phyloP scores from a whole-genome alignment of 2,329 filamentous ascomycete species.

The Eurotiales sp. region DNA sequence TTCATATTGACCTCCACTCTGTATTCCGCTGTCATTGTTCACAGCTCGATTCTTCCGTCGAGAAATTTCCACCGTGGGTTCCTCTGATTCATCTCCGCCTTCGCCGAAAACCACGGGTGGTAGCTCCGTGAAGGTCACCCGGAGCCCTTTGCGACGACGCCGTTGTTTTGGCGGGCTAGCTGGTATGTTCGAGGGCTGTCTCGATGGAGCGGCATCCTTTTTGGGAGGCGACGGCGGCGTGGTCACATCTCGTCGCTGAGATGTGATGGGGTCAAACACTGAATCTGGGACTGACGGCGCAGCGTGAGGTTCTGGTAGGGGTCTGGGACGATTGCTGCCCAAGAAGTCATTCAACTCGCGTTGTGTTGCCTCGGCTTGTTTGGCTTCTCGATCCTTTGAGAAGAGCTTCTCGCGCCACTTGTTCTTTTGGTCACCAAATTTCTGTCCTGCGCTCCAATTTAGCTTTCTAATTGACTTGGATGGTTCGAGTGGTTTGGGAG shows the following conservation, averaged over 20 bases:
- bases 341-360: slow-evolving; percentile 56
- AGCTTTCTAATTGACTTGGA: slow-evolving; percentile 13
- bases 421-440: slow-evolving; percentile 23
- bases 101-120: slow-evolving; percentile 81
- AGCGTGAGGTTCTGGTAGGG: slow-evolving; percentile 22
- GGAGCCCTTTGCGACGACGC: slow-evolving; percentile 61
- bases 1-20: slow-evolving; percentile 6
- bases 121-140: slow-evolving; percentile 69
- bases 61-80: slow-evolving; percentile 68
- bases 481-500: slow-evolving; percentile 27
- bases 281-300: slow-evolving; percentile 1
- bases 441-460: slow-evolving; percentile 11
- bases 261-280: background rate
- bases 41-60: slow-evolving; percentile 32
- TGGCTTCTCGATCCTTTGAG: slow-evolving; percentile 32
- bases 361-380: slow-evolving; percentile 35
- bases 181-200: slow-evolving; percentile 4
- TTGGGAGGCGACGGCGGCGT: slow-evolving; percentile 18
- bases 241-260: slow-evolving; percentile 29
- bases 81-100: slow-evolving; percentile 80
- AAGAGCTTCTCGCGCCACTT: slow-evolving; percentile 52
- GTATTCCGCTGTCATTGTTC: background rate
- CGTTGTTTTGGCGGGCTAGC: slow-evolving; percentile 29
- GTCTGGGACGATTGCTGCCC: slow-evolving; percentile 46
- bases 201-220: slow-evolving; percentile 16